Evolutionary conservation across 1,284 basidiomycete species (phyloP), one percentile per base, ranked within the genome.

Genomic region (Malassezia cuniculi): DNA sequence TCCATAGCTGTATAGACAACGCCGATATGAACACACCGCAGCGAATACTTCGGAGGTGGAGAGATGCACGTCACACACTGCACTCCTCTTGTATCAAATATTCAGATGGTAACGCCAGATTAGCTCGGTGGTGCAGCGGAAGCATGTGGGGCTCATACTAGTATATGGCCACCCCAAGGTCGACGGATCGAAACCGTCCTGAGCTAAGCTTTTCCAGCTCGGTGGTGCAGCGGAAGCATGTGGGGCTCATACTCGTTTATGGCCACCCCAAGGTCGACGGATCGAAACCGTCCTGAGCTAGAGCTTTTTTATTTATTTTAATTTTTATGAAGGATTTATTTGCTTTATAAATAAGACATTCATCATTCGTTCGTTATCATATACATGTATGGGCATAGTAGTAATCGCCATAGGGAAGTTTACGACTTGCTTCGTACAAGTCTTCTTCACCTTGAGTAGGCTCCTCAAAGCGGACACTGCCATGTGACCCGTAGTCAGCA

Each of bases 331-430:
- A n/a, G n/a, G 27, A 12, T 30, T 22, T 22, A 15, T 4, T 6
- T 22, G 7, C 7, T 6, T 21, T 24, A 9, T 19, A 22, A 24
- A 19, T 35, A 17, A 14, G 12, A 14, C 22, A 10, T 27, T 25
- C 19, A 16, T 29, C 4, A 9, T 18, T 11, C 17, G 11, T 28
- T 9, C 11, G 19, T 28, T 11, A 22, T 24, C 28, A 3, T 18
- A 14, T 27, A 33, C 28, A 31, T 15, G 21, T 33, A 22, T 36
- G 39, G 10, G 85, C 85, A 64, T 90, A 93, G 53, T 82, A 78
- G 60, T 87, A 86, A 70, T 94, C 86, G 7, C 90, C 93, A 56
- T 90, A 86, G 16, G 85, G 71, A 39, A 84, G 80, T 49, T 75
- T 73, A 53, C 76, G 75, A 55, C 80, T 79, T 35, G 81, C 73